Evolutionary conservation across 768 basidiomycete species (phyloP).

Genomic region (Plicaturopsis crispa): DNA sequence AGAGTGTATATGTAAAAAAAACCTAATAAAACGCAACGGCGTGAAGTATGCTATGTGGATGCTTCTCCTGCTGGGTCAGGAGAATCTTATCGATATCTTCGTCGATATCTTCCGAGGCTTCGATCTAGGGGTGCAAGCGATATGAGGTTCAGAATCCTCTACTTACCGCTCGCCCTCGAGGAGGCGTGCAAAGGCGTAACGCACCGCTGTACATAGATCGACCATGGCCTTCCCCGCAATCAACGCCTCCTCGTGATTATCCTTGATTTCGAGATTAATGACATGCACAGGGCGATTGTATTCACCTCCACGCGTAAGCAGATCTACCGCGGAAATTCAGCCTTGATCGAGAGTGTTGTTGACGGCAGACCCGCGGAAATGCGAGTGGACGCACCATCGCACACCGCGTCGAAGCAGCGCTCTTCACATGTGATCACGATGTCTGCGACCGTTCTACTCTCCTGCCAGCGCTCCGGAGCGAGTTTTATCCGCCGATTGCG

Average conservation of each 20-base stretch:
- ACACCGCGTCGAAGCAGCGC: slow-evolving; percentile 96
- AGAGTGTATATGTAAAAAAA: too few relatives aligned
- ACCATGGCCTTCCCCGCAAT: slow-evolving; percentile 95
- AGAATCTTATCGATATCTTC: slow-evolving; percentile 86
- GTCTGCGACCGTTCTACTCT: slow-evolving; percentile 82
- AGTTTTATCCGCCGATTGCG: slow-evolving; percentile 86
- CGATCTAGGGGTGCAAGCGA: slow-evolving; percentile 51
- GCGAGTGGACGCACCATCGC: slow-evolving; percentile 68
- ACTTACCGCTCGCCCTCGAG: background rate
- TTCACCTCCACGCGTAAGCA: slow-evolving; percentile 83
- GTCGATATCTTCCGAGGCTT: slow-evolving; percentile 79
- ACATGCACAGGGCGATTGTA: slow-evolving; percentile 91
- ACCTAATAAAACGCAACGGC: slow-evolving; percentile 84
- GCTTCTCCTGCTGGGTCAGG: slow-evolving; percentile 77
- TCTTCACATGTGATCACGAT: slow-evolving; percentile 99
- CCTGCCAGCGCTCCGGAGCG: slow-evolving; percentile 97
- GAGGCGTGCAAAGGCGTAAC: slow-evolving; percentile 23
- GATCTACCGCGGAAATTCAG: slow-evolving; percentile 39
- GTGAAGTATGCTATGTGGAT: slow-evolving; percentile 89
- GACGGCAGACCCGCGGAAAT: too few relatives aligned
- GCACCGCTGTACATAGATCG: slow-evolving; percentile 82
- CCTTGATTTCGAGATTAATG: slow-evolving; percentile 97
- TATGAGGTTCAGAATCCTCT: slow-evolving; percentile 7
- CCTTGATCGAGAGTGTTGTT: too few relatives aligned
- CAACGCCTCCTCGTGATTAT: slow-evolving; percentile 96